Evolutionary conservation across 2,329 filamentous ascomycete genomes (phyloP), one percentile per base, ranked within the genome.

Genomic region (Fusarium pseudocircinatum): DNA sequence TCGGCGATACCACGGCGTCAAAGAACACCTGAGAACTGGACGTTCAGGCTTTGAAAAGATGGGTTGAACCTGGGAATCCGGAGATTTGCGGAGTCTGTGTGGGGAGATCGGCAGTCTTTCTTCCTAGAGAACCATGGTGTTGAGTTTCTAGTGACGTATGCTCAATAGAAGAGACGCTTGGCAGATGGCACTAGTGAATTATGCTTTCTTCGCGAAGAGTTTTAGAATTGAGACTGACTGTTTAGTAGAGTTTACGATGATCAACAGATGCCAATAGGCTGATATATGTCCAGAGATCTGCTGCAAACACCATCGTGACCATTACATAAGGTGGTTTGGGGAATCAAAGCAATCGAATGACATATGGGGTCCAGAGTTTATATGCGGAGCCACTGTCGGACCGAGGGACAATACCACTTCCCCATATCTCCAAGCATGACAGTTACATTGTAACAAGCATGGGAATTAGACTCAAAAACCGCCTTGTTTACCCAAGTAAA

Each of bases 51-150:
- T 60, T 47, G 63, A 30, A 58, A 46, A 30, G 37, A 22, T 47
- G 61, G 63, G 61, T 43, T 37, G 39, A 68, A 60, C 63, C 56
- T 63, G 49, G 59, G 32, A 73, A 72, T 60, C 72, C 70, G 69
- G 72, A 75, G 69, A 52, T 63, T 47, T 73, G 69, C 64, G 69
- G 72, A 73, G 72, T 70, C 52, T 61, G 64, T 70, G 72, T 63
- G 72, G 72, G 61, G 72, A 75, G 72, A 73, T 75, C 72, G 64
- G 59, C 72, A 57, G 28, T 32, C 53, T 40, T 59, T 37, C 43
- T 47, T 49, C 69, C 67, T 47, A 40, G 37, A 64, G 66, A 49
- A 60, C 56, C 26, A 7, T 72, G 63, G 42, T 59, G 63, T 61
- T 68, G 63, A 69, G 59, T 56, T 66, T 36, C 42, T 28, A 20